These are phyloP conservation scores for Atkinsonella texensis DNA, from an alignment of 2,329 filamentous ascomycete species.

Conservation along the genomic window DNA sequence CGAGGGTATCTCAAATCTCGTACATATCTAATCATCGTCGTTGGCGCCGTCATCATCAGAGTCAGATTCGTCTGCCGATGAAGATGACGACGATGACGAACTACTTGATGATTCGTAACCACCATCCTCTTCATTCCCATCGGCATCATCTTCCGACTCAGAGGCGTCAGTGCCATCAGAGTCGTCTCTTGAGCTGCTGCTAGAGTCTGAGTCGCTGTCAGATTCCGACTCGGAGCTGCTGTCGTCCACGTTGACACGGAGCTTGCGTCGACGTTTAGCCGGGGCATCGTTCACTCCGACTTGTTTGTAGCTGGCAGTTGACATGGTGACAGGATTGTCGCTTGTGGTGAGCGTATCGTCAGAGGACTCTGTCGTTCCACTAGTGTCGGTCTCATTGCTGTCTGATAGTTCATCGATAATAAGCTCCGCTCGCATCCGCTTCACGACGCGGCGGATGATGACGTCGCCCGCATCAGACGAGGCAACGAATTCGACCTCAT, in stretches of 20 bases:
- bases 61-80: conserved; percentile 22
- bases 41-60: conserved; percentile 17
- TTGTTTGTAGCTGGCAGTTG: conserved; percentile 24
- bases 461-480: conserved; percentile 35
- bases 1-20: background rate
- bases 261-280: conserved; percentile 40
- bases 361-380: conserved; percentile 19
- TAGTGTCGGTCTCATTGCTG: conserved; percentile 28
- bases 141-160: conserved; percentile 13
- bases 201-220: conserved; percentile 18
- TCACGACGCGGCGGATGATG: conserved; percentile 44
- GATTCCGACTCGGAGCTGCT: conserved; percentile 24
- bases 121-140: conserved; percentile 6
- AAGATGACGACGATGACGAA: conserved; percentile 29
- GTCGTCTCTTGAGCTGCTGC: conserved; percentile 25
- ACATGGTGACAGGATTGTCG: conserved; percentile 14
- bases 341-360: conserved; percentile 16
- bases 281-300: conserved; percentile 33
- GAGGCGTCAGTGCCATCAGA: conserved; percentile 23
- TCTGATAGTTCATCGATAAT: conserved; percentile 44
- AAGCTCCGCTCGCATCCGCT: conserved; percentile 51
- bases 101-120: conserved; percentile 26
- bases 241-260: conserved; percentile 33
- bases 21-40: conserved; percentile 3
- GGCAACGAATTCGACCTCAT: conserved; percentile 39